Conservation (phyloP, 1,284 basidiomycete genomes). For the Phaffia rhodozyma region DNA sequence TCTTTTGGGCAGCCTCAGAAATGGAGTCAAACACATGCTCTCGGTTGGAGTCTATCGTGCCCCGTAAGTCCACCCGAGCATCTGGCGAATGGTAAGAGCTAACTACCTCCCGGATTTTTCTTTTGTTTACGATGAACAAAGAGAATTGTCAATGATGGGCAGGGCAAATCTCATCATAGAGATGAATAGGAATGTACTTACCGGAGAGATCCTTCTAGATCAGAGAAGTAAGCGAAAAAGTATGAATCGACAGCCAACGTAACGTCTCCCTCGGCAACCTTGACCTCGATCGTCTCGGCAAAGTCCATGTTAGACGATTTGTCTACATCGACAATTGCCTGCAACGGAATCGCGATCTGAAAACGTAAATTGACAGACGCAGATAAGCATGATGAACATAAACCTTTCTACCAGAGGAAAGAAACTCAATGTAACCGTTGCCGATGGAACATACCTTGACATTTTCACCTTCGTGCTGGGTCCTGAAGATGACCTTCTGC, state of each 20-base stretch:
- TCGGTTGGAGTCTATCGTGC: no score
- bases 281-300: conserved; percentile 82
- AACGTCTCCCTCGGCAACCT: conserved; percentile 71
- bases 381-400: no score
- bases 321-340: conserved; percentile 76
- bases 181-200: conserved; percentile 21
- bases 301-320: conserved; percentile 80
- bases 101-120: no score
- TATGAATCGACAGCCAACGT: conserved; percentile 71
- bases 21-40: no score
- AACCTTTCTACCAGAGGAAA: neutral
- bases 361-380: neutral
- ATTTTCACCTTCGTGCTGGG: conserved; percentile 87
- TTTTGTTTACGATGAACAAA: no score
- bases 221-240: conserved; percentile 68
- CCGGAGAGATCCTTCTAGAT: conserved; percentile 59
- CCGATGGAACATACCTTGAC: conserved; percentile 53
- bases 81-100: no score
- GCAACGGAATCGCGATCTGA: conserved; percentile 87
- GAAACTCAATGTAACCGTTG: neutral
- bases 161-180: neutral
- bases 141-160: no score
- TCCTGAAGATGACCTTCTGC: conserved; percentile 76
- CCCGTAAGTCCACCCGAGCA: no score
- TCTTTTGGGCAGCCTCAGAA: no score